Evolutionary conservation across 2,329 filamentous ascomycete species (phyloP).

Genomic region (Pleoardoris graminearum): DNA sequence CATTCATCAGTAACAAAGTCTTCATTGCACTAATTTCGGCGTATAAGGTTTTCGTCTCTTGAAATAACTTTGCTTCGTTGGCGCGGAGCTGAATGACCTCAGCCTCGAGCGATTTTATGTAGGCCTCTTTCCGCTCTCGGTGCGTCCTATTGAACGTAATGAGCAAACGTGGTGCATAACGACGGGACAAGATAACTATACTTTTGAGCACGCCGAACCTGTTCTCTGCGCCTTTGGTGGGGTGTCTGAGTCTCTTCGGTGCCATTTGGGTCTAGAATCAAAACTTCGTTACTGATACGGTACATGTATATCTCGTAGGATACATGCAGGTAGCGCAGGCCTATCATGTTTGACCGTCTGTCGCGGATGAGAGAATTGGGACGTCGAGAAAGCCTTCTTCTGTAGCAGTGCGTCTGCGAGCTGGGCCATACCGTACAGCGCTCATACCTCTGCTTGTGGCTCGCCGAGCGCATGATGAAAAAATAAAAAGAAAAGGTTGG

Average conservation of each 20-base stretch:
- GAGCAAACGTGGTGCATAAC: not conserved
- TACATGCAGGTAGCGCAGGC: not conserved
- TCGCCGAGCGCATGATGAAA: no score
- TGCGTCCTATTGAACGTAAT: conserved; percentile 22
- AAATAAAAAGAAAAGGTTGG: not conserved
- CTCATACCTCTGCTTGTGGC: not conserved
- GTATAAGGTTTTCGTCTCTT: conserved; percentile 29
- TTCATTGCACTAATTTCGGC: conserved; percentile 29
- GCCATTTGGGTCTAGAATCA: not conserved
- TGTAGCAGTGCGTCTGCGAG: no score
- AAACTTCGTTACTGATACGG: not conserved
- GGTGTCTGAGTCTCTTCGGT: conserved; percentile 1
- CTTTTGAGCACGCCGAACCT: conserved; percentile 44
- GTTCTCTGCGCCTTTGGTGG: conserved; percentile 38
- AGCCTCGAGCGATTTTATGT: conserved; percentile 32
- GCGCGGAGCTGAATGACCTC: conserved; percentile 36
- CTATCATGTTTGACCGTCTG: not conserved
- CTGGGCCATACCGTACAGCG: no score
- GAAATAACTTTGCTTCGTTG: conserved; percentile 34
- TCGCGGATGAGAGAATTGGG: no score
- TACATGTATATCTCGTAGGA: not conserved
- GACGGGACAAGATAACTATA: conserved; percentile 8
- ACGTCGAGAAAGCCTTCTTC: no score
- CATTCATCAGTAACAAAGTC: conserved; percentile 19
- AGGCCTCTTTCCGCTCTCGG: conserved; percentile 41